Percentiles rank a stretch among this genome's conserved stretches.
These are phyloP conservation scores for Fraxinus quadrangulata DNA, from an alignment of 257 asterid species.

Conservation along the genomic window DNA sequence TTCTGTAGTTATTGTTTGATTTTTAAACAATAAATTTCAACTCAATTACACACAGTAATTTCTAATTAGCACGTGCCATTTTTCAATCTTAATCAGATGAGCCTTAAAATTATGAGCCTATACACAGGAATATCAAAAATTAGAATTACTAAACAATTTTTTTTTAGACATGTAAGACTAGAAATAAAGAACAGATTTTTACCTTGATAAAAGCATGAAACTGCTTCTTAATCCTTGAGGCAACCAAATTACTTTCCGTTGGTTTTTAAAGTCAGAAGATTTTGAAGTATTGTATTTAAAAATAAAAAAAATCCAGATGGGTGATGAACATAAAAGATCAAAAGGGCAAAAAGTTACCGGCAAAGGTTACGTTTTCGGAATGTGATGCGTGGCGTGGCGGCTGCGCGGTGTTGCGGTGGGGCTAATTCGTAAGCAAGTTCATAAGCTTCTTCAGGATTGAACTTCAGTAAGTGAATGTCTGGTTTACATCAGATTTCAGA, in stretches of 20 bases:
- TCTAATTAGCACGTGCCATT: not conserved
- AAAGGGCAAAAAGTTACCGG: too few species aligned
- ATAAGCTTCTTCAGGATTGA: too few species aligned
- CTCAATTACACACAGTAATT: not conserved
- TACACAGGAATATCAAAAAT: not conserved
- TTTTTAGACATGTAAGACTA: not conserved
- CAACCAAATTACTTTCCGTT: not conserved
- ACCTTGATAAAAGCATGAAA: not conserved
- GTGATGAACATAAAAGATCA: not conserved
- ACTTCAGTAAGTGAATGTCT: too few species aligned
- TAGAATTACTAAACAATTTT: not conserved
- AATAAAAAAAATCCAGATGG: not conserved
- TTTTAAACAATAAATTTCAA: too few species aligned
- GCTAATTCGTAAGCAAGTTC: too few species aligned
- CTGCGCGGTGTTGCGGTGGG: too few species aligned
- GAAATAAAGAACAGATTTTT: not conserved
- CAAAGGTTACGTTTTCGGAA: too few species aligned
- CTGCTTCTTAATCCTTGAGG: not conserved
- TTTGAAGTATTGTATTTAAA: not conserved
- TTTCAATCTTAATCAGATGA: not conserved
- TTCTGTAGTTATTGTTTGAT: too few species aligned
- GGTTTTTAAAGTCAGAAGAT: not conserved
- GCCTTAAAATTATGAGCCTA: not conserved
- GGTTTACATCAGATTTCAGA: too few species aligned
- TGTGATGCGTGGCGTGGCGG: too few species aligned